Percentiles rank a stretch among this genome's conserved stretches.
Evolutionary conservation across 257 asterid species (phyloP).

Genomic region (Nicotiana attenuata): DNA sequence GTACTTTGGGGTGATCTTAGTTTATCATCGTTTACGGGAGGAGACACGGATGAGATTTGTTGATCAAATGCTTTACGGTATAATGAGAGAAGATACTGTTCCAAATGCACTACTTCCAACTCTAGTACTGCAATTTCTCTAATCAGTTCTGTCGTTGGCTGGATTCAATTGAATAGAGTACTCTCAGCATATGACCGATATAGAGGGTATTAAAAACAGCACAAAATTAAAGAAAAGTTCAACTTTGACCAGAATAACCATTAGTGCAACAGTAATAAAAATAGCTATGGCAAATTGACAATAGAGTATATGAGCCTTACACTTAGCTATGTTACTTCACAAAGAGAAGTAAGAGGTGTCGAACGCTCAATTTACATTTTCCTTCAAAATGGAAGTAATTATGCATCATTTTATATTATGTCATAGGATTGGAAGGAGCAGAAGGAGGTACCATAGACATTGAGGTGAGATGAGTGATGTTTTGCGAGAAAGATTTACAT

Average conservation of each 20-base stretch:
- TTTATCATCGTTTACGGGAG: conserved; percentile 34
- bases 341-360: not conserved
- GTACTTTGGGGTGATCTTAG: conserved; percentile 42
- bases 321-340: not conserved
- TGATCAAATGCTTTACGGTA: conserved; percentile 86
- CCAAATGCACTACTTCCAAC: conserved; percentile 84
- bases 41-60: conserved; percentile 46
- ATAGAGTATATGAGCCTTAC: not conserved
- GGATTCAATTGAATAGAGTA: conserved; percentile 19
- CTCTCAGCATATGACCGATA: not conserved
- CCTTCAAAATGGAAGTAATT: not conserved
- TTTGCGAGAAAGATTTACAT: conserved; percentile 39
- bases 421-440: not conserved
- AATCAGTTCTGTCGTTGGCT: conserved; percentile 87
- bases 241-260: not conserved
- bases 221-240: not conserved
- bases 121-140: conserved; percentile 78
- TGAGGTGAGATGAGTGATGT: conserved; percentile 27
- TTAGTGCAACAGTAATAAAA: not conserved
- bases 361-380: not conserved
- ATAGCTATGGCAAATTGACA: not conserved
- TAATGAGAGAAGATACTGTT: conserved; percentile 81
- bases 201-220: not conserved
- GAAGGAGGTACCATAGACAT: conserved; percentile 59
- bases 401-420: not conserved